Conservation (phyloP, 495 filamentous ascomycete species). For the Talaromyces adpressus region DNA sequence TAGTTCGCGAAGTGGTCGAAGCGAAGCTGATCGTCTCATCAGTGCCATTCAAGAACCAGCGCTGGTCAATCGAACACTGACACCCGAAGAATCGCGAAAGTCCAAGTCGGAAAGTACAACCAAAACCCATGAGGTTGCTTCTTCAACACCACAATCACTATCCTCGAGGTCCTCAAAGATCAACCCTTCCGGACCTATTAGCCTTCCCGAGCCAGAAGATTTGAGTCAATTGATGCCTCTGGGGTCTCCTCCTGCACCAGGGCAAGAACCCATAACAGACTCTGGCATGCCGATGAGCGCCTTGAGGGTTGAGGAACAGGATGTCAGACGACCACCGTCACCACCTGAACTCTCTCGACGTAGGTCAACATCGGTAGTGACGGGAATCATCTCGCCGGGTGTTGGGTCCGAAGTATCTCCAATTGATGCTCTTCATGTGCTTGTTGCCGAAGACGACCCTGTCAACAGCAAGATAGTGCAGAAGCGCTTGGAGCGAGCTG, state of each 20-base stretch:
- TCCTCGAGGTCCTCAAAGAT: constrained; percentile 15
- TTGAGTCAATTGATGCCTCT: constrained; percentile 14
- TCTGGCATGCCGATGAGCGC: constrained; percentile 34
- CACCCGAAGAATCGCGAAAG: constrained; percentile 10
- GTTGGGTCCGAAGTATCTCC: background rate
- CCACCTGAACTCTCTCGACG: constrained; percentile 1
- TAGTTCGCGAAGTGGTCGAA: constrained; percentile 50
- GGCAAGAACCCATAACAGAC: constrained; percentile 31
- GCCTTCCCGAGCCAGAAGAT: constrained; percentile 18
- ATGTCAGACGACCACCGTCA: constrained; percentile 9
- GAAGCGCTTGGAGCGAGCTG: constrained; percentile 75
- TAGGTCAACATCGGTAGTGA: background rate
- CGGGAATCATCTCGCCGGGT: background rate
- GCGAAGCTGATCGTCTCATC: constrained; percentile 69
- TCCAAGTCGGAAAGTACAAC: background rate
- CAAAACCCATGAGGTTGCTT: background rate
- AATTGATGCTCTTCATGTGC: constrained; percentile 42
- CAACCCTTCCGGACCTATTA: constrained; percentile 10
- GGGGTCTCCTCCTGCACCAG: constrained; percentile 19
- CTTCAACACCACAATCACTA: background rate
- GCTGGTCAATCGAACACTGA: constrained; percentile 31
- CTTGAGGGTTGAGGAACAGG: constrained; percentile 32
- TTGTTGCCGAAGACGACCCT: constrained; percentile 90
- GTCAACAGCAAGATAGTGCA: constrained; percentile 83
- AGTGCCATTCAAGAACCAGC: constrained; percentile 64